Percentiles rank a stretch among this genome's conserved stretches.
phyloP scores from a whole-genome alignment of 495 filamentous ascomycete species.

The Penicillium paradoxum region DNA sequence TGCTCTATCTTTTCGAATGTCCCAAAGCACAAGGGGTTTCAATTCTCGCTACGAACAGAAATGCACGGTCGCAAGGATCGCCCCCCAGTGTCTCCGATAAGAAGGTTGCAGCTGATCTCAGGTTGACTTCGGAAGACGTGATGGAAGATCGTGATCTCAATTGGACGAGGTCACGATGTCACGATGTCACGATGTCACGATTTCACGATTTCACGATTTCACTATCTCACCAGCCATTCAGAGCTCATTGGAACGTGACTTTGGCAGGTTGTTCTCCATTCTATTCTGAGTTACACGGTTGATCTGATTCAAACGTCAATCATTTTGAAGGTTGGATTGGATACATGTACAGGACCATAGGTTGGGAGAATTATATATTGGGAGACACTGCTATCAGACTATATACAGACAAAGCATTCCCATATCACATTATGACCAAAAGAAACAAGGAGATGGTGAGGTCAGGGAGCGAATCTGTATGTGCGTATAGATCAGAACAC shows the following conservation, averaged over 20 bases:
- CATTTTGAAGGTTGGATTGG: too few species aligned
- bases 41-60: too few species aligned
- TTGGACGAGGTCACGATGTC: too few species aligned
- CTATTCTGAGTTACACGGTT: background rate
- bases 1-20: background rate
- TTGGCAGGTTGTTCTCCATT: too few species aligned
- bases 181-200: too few species aligned
- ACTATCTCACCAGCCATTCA: too few species aligned
- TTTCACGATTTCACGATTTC: too few species aligned
- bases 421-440: too few species aligned
- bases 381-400: background rate
- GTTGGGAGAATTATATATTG: background rate
- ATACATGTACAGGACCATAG: too few species aligned
- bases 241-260: too few species aligned
- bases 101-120: background rate
- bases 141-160: background rate
- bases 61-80: conserved; percentile 2
- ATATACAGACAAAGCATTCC: background rate
- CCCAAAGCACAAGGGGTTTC: too few species aligned
- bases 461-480: background rate
- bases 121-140: background rate
- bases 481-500: background rate
- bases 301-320: conserved; percentile 4
- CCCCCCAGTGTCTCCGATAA: background rate
- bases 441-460: background rate